Percentiles rank a stretch among this genome's conserved stretches.
Conservation (phyloP, 2,329 filamentous ascomycete genomes). For the Claviceps sp. region DNA sequence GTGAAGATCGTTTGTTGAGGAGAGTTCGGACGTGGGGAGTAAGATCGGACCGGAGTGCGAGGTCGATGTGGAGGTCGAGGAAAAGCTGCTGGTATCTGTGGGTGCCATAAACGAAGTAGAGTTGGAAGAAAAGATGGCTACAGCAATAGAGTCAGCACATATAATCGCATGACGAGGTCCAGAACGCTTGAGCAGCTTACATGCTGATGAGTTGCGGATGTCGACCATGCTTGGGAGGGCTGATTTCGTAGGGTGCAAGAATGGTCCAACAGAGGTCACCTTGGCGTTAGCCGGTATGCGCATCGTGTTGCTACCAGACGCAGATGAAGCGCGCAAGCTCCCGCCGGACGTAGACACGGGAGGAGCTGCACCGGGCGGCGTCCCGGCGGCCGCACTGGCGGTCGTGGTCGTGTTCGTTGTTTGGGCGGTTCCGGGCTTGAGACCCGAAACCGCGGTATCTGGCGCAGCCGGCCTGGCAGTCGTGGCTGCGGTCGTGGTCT, state of each 20-base stretch:
- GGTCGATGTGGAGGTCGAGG: conserved; percentile 1
- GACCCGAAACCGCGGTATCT: conserved; percentile 24
- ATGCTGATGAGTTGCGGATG: conserved; percentile 12
- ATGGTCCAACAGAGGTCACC: conserved; percentile 7
- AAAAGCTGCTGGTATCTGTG: background rate
- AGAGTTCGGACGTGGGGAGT: background rate
- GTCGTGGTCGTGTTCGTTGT: conserved; percentile 5
- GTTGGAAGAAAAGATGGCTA: conserved; percentile 4
- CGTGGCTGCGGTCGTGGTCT: conserved; percentile 4
- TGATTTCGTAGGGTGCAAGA: conserved; percentile 4
- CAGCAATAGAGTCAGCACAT: background rate
- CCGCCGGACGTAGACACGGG: conserved; percentile 11
- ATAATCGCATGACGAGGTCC: background rate
- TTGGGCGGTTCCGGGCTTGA: conserved; percentile 22
- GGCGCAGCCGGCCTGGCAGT: conserved; percentile 18
- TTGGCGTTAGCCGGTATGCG: conserved; percentile 1
- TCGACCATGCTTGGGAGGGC: conserved; percentile 5
- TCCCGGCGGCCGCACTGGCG: conserved; percentile 16
- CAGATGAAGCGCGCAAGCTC: conserved; percentile 10
- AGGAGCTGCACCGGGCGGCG: conserved; percentile 11
- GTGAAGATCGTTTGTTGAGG: background rate
- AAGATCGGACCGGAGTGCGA: background rate
- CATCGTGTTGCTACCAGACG: background rate
- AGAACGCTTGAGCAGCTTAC: conserved; percentile 7
- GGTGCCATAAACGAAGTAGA: conserved; percentile 2